phyloP scores from a whole-genome alignment of 2,329 filamentous ascomycete genomes.

The Diaporthe citri region DNA sequence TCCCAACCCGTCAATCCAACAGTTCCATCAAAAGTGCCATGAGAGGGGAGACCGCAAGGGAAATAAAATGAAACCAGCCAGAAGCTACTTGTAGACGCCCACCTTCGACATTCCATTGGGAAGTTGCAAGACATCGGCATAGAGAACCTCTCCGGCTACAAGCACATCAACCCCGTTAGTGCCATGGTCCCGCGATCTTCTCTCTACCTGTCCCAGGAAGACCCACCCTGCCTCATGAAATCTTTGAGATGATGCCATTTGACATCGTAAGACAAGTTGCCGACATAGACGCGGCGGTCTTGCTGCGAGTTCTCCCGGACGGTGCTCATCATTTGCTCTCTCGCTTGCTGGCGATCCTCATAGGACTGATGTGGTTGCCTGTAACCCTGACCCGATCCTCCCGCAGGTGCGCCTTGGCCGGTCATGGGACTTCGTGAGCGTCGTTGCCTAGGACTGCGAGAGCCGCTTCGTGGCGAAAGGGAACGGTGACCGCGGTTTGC shows the following conservation, averaged over 20 bases:
- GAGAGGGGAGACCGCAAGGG: slow-evolving; percentile 70
- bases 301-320: slow-evolving; percentile 96
- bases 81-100: slow-evolving; percentile 91
- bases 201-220: slow-evolving; percentile 33
- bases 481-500: slow-evolving; percentile 80
- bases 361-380: slow-evolving; percentile 79
- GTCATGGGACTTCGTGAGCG: slow-evolving; percentile 91
- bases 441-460: slow-evolving; percentile 69
- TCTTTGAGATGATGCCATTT: slow-evolving; percentile 99
- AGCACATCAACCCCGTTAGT: slow-evolving; percentile 53
- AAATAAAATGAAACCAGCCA: slow-evolving; percentile 86
- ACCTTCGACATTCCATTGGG: slow-evolving; percentile 99
- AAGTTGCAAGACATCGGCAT: slow-evolving; percentile 99
- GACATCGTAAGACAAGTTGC: slow-evolving; percentile 98
- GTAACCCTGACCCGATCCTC: slow-evolving; percentile 77
- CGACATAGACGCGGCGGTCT: slow-evolving; percentile 99
- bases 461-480: slow-evolving; percentile 52
- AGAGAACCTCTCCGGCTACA: slow-evolving; percentile 97
- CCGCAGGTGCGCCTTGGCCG: slow-evolving; percentile 75
- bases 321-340: slow-evolving; percentile 96
- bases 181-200: slow-evolving; percentile 44
- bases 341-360: slow-evolving; percentile 85
- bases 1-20: slow-evolving; percentile 99
- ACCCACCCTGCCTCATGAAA: slow-evolving; percentile 99
- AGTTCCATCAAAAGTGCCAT: slow-evolving; percentile 79